phyloP scores from a whole-genome alignment of 495 filamentous ascomycete genomes.

The Cetradonia linearis region DNA sequence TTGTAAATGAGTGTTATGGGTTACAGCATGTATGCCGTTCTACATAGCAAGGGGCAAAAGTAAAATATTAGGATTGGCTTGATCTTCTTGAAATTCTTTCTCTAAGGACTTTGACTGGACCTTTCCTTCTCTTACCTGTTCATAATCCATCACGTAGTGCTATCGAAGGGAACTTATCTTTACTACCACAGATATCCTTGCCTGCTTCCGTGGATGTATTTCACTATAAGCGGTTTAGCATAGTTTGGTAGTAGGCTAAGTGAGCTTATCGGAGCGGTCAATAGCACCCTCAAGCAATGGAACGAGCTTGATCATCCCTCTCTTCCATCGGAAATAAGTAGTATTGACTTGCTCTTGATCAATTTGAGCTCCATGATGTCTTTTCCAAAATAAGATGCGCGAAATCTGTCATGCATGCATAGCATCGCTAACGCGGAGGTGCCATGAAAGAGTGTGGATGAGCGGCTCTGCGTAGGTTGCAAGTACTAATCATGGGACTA shows the following conservation, averaged over 20 bases:
- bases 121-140: background rate
- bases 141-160: background rate
- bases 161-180: background rate
- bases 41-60: constrained; percentile 11
- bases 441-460: constrained; percentile 7
- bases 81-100: background rate
- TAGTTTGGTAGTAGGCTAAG: constrained; percentile 5
- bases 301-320: background rate
- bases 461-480: no score
- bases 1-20: background rate
- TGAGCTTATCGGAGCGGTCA: constrained; percentile 8
- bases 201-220: background rate
- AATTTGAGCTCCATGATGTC: constrained; percentile 3
- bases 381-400: background rate
- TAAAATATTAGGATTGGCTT: background rate
- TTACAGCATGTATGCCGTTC: background rate
- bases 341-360: background rate
- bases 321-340: background rate
- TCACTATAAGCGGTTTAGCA: background rate
- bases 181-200: background rate
- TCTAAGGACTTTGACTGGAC: background rate
- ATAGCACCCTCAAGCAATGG: background rate
- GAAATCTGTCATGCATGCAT: constrained; percentile 5
- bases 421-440: constrained; percentile 6
- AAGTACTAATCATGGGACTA: no score